Evolutionary conservation across 2,329 filamentous ascomycete species (phyloP).

Genomic region (Penicillium crustosum): DNA sequence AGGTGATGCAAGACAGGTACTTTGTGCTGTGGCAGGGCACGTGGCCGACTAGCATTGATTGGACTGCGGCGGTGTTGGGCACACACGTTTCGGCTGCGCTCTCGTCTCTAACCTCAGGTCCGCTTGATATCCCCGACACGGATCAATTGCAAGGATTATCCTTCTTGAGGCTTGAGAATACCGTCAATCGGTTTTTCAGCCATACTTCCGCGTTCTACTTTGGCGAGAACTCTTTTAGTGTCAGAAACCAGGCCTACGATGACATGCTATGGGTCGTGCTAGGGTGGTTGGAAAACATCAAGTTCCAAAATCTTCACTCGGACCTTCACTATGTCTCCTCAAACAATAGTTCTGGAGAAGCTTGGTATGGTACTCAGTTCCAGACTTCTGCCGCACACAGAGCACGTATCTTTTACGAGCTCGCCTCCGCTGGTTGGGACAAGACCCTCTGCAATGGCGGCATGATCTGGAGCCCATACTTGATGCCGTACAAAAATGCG

Average conservation of each 20-base stretch:
- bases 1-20: slow-evolving; percentile 74
- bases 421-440: slow-evolving; percentile 79
- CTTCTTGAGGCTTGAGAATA: slow-evolving; percentile 64
- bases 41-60: slow-evolving; percentile 87
- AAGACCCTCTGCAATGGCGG: slow-evolving; percentile 77
- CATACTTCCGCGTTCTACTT: slow-evolving; percentile 79
- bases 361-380: slow-evolving; percentile 78
- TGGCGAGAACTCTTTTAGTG: slow-evolving; percentile 73
- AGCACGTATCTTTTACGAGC: slow-evolving; percentile 79
- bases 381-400: slow-evolving; percentile 76
- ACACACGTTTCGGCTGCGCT: slow-evolving; percentile 76
- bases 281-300: slow-evolving; percentile 80
- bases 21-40: slow-evolving; percentile 75
- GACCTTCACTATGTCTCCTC: slow-evolving; percentile 56
- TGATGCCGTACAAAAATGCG: slow-evolving; percentile 88
- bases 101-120: slow-evolving; percentile 63
- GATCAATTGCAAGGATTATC: slow-evolving; percentile 22
- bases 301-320: slow-evolving; percentile 72
- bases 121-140: slow-evolving; percentile 44
- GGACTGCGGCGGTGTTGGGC: slow-evolving; percentile 83
- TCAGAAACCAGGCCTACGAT: slow-evolving; percentile 80
- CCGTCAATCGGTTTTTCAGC: slow-evolving; percentile 79
- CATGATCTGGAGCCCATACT: slow-evolving; percentile 83
- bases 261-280: slow-evolving; percentile 96
- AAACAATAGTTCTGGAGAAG: slow-evolving; percentile 22